phyloP scores from a whole-genome alignment of 495 filamentous ascomycete species.

The Podospora pseudocomata region DNA sequence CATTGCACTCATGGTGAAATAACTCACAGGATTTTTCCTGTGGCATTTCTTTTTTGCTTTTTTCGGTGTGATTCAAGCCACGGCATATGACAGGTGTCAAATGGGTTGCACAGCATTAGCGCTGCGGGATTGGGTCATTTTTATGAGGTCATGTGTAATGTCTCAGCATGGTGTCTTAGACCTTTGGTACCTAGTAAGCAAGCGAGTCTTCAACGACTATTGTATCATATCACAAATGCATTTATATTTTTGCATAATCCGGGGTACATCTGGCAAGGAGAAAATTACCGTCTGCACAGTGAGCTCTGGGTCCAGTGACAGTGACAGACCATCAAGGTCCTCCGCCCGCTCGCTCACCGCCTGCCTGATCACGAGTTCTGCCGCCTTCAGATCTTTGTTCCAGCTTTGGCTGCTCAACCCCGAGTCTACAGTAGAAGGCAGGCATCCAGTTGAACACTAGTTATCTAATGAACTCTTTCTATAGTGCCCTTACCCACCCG shows the following conservation, averaged over 20 bases:
- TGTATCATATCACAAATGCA: background rate
- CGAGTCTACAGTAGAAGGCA: too few relatives aligned
- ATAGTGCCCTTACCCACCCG: too few relatives aligned
- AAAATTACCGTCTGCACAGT: too few relatives aligned
- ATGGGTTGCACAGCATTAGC: slow-evolving; percentile 3
- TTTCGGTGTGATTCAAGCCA: background rate
- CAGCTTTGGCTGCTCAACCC: too few relatives aligned
- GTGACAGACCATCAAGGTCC: background rate
- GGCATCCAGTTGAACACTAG: too few relatives aligned
- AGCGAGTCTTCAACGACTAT: background rate
- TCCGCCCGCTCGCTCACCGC: background rate
- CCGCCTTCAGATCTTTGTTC: too few relatives aligned
- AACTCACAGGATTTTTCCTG: background rate
- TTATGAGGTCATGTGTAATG: background rate
- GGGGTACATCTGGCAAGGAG: too few relatives aligned
- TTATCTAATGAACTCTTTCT: too few relatives aligned
- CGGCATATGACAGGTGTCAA: slow-evolving; percentile 1
- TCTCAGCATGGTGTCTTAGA: background rate
- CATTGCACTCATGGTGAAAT: slow-evolving; percentile 41
- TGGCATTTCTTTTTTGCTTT: background rate
- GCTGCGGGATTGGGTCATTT: background rate
- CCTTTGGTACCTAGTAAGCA: background rate
- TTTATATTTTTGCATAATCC: background rate
- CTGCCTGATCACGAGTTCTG: too few relatives aligned
- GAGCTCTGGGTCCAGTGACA: too few relatives aligned